Percentiles rank a stretch among this genome's conserved stretches.
Conservation (phyloP, 2,329 filamentous ascomycete genomes). For the Epichloe sp. region DNA sequence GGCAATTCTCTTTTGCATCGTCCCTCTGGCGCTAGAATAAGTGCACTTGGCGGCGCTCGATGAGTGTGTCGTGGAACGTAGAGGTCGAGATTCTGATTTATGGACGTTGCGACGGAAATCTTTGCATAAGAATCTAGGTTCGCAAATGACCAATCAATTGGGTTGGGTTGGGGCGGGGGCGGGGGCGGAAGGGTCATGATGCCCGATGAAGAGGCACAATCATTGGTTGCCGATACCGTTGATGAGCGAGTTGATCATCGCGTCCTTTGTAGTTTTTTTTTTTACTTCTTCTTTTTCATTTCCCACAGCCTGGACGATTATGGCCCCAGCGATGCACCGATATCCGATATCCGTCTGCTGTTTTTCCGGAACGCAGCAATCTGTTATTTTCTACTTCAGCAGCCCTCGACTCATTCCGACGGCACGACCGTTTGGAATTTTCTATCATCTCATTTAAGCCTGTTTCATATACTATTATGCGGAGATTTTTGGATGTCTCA, state of each 20-base stretch:
- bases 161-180: too few species aligned
- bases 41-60: constrained; percentile 44
- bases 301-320: background rate
- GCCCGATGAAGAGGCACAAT: constrained; percentile 1
- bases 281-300: background rate
- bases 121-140: background rate
- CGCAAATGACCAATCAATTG: background rate
- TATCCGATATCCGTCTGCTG: constrained; percentile 3
- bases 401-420: background rate
- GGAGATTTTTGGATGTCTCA: background rate
- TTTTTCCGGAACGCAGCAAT: background rate
- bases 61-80: constrained; percentile 14
- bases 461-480: background rate
- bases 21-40: constrained; percentile 50
- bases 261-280: background rate
- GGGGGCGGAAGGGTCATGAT: background rate
- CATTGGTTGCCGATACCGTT: background rate
- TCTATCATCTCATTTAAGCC: background rate
- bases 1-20: constrained; percentile 46
- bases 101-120: background rate
- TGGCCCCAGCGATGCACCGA: background rate
- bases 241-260: background rate
- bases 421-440: background rate
- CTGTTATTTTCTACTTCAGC: background rate
- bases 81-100: background rate